Evolutionary conservation across 352 stramenopile species (phyloP).

Genomic region (Pythium myriotylum): DNA sequence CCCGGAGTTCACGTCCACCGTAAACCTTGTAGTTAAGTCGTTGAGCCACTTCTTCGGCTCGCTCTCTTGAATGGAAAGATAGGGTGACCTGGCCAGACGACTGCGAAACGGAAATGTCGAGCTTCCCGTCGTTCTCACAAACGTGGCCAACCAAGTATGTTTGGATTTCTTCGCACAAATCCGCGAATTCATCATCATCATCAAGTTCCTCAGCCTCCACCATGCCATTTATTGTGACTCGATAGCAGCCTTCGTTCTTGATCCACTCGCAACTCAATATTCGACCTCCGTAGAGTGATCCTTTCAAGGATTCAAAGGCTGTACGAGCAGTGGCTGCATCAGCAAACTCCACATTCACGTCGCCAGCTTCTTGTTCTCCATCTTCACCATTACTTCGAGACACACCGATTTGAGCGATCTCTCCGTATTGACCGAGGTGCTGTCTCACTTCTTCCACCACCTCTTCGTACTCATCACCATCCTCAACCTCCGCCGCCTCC

Average conservation of each 20-base stretch:
- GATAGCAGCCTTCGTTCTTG: background rate
- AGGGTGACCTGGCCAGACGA: constrained; percentile 9
- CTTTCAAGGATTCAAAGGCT: constrained; percentile 26
- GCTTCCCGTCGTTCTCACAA: constrained; percentile 25
- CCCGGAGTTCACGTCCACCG: constrained; percentile 3
- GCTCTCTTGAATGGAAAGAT: background rate
- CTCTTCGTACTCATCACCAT: constrained; percentile 38
- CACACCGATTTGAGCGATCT: background rate
- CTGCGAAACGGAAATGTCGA: constrained; percentile 25
- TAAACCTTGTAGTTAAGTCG: constrained; percentile 4
- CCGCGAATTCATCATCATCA: constrained; percentile 53
- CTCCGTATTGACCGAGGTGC: constrained; percentile 2
- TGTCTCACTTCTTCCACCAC: constrained; percentile 21
- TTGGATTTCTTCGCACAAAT: constrained; percentile 43
- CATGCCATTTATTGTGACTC: constrained; percentile 31
- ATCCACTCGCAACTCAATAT: constrained; percentile 18
- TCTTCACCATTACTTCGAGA: background rate
- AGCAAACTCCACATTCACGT: constrained; percentile 25
- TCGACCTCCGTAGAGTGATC: constrained; percentile 27
- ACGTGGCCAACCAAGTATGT: constrained; percentile 28
- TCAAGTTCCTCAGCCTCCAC: constrained; percentile 47
- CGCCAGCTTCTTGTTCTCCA: constrained; percentile 4
- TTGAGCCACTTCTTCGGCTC: background rate
- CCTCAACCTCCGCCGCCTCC: constrained; percentile 33
- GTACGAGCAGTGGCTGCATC: background rate